These are phyloP conservation scores for Silene conica DNA, from an alignment of 148 eudicot genomes.

Conservation along the genomic window DNA sequence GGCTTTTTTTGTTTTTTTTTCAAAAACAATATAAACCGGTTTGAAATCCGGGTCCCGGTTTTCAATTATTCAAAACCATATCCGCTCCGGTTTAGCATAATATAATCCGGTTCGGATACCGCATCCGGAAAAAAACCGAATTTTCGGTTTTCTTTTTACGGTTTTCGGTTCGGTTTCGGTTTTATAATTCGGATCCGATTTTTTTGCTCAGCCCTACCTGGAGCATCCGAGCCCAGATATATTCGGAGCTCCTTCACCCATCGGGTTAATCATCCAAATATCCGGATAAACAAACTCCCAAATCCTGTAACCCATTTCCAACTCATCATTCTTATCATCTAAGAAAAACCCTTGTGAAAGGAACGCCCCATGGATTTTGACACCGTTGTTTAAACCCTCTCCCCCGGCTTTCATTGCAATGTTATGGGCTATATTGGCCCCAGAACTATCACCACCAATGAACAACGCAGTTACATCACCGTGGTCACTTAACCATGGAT, in stretches of 20 bases:
- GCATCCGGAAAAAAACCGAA: too few species aligned
- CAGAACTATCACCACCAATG: conserved; percentile 55
- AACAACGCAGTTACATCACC: conserved; percentile 35
- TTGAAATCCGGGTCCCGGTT: too few species aligned
- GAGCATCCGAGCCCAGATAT: conserved; percentile 26
- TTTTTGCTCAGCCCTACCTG: too few species aligned
- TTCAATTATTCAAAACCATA: too few species aligned
- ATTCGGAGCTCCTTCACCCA: conserved; percentile 25
- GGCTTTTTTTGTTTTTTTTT: too few species aligned
- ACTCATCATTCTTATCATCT: conserved; percentile 9
- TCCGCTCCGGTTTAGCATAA: too few species aligned
- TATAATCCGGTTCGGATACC: too few species aligned
- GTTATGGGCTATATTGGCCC: conserved; percentile 59
- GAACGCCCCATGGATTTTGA: conserved; percentile 32
- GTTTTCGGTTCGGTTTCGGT: too few species aligned
- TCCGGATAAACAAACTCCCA: conserved; percentile 43
- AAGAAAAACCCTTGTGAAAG: conserved; percentile 30
- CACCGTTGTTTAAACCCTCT: conserved; percentile 19
- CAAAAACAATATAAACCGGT: too few species aligned
- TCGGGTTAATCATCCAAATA: conserved; percentile 32
- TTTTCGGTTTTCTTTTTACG: too few species aligned
- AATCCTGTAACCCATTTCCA: conserved; percentile 13
- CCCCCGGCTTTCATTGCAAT: conserved; percentile 35
- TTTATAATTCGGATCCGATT: too few species aligned
- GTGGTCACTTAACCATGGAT: conserved; percentile 37